A percentile compares a stretch with the other conserved stretches of the same genome.
phyloP scores from a whole-genome alignment of 163 green algal species.

The Chlamydomonas reinhardtii region DNA sequence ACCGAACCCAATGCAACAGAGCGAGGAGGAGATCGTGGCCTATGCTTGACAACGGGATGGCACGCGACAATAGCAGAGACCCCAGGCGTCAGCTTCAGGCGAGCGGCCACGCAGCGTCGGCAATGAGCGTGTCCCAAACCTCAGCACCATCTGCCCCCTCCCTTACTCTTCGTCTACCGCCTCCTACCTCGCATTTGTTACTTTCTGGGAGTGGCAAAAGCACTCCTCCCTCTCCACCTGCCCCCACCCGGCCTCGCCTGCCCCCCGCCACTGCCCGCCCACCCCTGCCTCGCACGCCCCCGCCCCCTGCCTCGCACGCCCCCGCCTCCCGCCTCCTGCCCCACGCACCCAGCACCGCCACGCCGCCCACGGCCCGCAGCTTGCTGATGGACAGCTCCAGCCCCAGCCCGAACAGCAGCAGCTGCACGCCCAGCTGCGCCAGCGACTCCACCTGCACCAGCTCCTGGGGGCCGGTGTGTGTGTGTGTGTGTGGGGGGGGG shows the following conservation, averaged over 20 bases:
- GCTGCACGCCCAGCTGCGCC: conserved; percentile 89
- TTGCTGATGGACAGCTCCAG: conserved; percentile 89
- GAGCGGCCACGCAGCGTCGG: too few species aligned
- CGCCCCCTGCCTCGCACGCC: neutral
- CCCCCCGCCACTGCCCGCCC: neutral
- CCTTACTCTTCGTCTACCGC: too few species aligned
- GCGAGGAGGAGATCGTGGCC: too few species aligned
- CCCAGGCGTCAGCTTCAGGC: neutral
- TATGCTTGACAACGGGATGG: too few species aligned
- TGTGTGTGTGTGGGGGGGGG: neutral
- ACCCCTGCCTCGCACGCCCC: neutral
- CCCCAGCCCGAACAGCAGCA: conserved; percentile 93
- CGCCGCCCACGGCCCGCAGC: conserved; percentile 80
- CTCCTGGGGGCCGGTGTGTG: conserved; percentile 19
- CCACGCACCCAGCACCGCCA: conserved; percentile 80
- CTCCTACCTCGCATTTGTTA: too few species aligned
- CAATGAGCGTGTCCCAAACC: too few species aligned
- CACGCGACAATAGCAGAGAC: neutral
- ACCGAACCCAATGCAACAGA: too few species aligned
- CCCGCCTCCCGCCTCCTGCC: too few species aligned
- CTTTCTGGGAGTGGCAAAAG: too few species aligned
- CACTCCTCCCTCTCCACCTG: too few species aligned
- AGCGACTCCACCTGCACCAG: conserved; percentile 78
- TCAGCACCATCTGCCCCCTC: too few species aligned
- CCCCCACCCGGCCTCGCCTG: too few species aligned